Conservation (phyloP, 2,329 filamentous ascomycete species). For the Fusarium chuoi region DNA sequence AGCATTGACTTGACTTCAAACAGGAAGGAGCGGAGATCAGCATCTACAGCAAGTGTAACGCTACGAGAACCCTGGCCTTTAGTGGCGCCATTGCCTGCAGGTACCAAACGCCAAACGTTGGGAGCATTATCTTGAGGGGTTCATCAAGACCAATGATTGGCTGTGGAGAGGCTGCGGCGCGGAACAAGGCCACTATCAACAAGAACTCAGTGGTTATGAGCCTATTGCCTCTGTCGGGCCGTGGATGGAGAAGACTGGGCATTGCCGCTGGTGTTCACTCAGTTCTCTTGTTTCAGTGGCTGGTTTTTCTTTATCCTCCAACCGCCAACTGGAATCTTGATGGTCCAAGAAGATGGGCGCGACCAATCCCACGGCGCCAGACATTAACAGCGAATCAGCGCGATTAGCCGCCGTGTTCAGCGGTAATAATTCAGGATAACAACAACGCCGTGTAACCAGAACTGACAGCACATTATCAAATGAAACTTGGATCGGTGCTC, state of each 20-base stretch:
- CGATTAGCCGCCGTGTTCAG: constrained; percentile 33
- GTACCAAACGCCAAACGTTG: constrained; percentile 35
- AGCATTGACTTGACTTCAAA: constrained; percentile 31
- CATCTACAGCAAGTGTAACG: constrained; percentile 23
- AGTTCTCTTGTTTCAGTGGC: constrained; percentile 25
- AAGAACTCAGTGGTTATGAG: constrained; percentile 12
- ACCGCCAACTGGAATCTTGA: constrained; percentile 36
- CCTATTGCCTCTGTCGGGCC: background rate
- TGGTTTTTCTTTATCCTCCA: constrained; percentile 32
- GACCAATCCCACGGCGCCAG: constrained; percentile 34
- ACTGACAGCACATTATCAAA: background rate
- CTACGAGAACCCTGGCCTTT: background rate
- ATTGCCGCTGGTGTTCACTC: constrained; percentile 14
- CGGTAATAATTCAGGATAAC: constrained; percentile 16
- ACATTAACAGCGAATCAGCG: constrained; percentile 11
- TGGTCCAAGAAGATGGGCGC: constrained; percentile 17
- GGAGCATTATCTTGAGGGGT: constrained; percentile 11
- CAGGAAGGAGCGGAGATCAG: constrained; percentile 28
- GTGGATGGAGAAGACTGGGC: constrained; percentile 1
- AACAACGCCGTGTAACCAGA: constrained; percentile 9
- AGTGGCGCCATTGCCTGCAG: constrained; percentile 38
- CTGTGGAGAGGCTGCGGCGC: background rate
- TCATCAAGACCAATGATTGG: constrained; percentile 21
- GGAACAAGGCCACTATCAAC: background rate
- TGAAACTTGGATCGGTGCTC: constrained; percentile 24